Base-by-base conservation (phyloP, 2,329 filamentous ascomycete genomes). In the Ophiocordyceps camponoti-leonardi region DNA sequence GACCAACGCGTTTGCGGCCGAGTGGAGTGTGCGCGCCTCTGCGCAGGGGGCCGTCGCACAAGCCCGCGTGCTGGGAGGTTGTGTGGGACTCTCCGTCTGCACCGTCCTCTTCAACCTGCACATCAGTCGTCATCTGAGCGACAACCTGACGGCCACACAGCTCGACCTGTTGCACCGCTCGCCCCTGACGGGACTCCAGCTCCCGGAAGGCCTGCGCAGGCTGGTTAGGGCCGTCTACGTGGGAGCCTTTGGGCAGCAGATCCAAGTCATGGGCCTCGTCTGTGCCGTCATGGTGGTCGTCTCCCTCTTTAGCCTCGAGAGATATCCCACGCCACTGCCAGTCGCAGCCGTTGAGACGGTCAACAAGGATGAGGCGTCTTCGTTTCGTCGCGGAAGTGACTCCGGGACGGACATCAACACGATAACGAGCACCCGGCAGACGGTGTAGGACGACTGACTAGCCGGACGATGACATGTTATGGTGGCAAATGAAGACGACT, bases 21-120 rank as follows among this genome's bases (percentile, higher is more conserved):
- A 66, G 18, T 57, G 61, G 8, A 63, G 62, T 47, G 69, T 75
- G 45, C 62, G 75, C 44, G 75, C 76, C 1, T 71, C 74, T 2
- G 74, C 73, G 0, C 74, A 79, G 51, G 77, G 75, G 0, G 69
- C 74, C 5, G 65, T 79, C 11, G 72, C 76, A 1, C 76, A 81
- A 56, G 68, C 72, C 2, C 68, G 77, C 14, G 71, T 79, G 0
- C 59, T 80, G 2, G 77, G 77, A 1, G 76, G 77, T 3, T 72
- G 72, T 35, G 64, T 79, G 26, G 77, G 76, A 1, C 64, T 80
- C 41, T 70, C 75, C 0, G 56, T 71, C 22, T 76, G 75, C 50
- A 77, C 72, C n/a, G 68, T 77, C 14, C 64, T 80, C 12, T 72
- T 77, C 56, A 75, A 75, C 53, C 52, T 57, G 30, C 62, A 64